phyloP scores from a whole-genome alignment of 345 rosid genomes.

The Capsella bursapastoris region DNA sequence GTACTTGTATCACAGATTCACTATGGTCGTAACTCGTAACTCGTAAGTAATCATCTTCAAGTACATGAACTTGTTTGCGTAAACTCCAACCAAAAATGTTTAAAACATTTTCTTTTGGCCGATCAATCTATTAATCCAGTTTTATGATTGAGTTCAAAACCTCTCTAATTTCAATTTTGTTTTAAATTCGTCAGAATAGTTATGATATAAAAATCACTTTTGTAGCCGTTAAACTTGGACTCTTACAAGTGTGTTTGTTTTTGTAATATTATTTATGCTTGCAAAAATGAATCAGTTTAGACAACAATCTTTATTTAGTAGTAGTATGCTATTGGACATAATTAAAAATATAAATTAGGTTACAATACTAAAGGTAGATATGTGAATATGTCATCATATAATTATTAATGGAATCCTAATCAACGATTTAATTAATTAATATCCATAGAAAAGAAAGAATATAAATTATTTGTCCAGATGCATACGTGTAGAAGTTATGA shows the following conservation, averaged over 20 bases:
- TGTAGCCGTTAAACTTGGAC: constrained; percentile 27
- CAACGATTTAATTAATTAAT: background rate
- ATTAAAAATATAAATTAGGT: background rate
- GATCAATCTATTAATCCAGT: background rate
- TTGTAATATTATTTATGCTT: background rate
- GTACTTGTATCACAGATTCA: background rate
- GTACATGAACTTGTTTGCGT: background rate
- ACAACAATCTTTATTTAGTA: constrained; percentile 1
- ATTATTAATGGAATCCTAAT: constrained; percentile 7
- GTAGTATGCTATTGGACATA: background rate
- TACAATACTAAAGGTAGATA: background rate
- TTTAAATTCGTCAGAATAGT: background rate
- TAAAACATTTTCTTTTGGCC: background rate
- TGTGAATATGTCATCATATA: constrained; percentile 5
- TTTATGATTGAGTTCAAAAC: background rate
- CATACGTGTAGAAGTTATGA: constrained; percentile 18
- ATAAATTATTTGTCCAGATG: background rate
- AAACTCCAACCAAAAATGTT: constrained; percentile 7
- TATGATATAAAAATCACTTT: background rate
- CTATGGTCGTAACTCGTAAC: background rate
- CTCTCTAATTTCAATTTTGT: background rate
- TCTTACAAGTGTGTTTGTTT: constrained; percentile 1
- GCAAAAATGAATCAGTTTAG: background rate
- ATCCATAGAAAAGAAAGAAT: background rate
- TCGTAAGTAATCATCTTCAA: background rate